A percentile compares a stretch with the other conserved stretches of the same genome.
These are phyloP conservation scores for Hypoxylon perforatum DNA, from an alignment of 495 filamentous ascomycete genomes.

Conservation along the genomic window DNA sequence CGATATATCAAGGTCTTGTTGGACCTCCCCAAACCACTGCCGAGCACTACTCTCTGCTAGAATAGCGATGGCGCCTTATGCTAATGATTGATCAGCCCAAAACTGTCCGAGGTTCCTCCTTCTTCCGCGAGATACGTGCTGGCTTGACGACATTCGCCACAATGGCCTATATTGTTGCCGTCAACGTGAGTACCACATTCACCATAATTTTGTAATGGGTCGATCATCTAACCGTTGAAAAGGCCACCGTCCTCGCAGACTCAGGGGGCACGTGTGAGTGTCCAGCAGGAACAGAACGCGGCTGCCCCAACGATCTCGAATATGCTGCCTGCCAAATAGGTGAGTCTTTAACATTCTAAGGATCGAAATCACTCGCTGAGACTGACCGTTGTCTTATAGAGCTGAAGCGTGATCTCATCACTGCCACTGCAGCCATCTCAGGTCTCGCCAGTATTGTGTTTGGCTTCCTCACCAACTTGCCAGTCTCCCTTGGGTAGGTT, in stretches of 20 bases:
- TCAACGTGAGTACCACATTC: conserved; percentile 54
- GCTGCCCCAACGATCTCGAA: conserved; percentile 65
- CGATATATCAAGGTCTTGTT: not conserved
- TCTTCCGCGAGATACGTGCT: conserved; percentile 82
- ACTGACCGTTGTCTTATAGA: conserved; percentile 49
- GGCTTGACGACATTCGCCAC: conserved; percentile 86
- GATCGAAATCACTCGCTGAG: conserved; percentile 22
- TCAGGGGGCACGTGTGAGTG: conserved; percentile 79
- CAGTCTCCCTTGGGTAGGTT: conserved; percentile 68
- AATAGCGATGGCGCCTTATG: not conserved
- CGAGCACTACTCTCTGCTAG: not conserved
- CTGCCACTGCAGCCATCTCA: conserved; percentile 78
- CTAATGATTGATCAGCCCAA: conserved; percentile 62
- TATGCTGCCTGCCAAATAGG: conserved; percentile 66
- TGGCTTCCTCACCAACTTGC: conserved; percentile 65
- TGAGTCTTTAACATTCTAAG: conserved; percentile 26
- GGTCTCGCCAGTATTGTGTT: conserved; percentile 63
- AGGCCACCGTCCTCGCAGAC: conserved; percentile 66
- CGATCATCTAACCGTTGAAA: conserved; percentile 46
- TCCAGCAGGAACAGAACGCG: conserved; percentile 55
- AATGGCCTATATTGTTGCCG: conserved; percentile 83
- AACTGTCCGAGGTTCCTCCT: conserved; percentile 65
- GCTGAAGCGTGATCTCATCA: conserved; percentile 79
- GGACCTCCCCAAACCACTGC: not conserved
- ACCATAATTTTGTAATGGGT: conserved; percentile 29